A percentile compares a stretch with the other conserved stretches of the same genome.
Evolutionary conservation across 2,329 filamentous ascomycete genomes (phyloP).

Genomic region (Herpotrichia juniperi): DNA sequence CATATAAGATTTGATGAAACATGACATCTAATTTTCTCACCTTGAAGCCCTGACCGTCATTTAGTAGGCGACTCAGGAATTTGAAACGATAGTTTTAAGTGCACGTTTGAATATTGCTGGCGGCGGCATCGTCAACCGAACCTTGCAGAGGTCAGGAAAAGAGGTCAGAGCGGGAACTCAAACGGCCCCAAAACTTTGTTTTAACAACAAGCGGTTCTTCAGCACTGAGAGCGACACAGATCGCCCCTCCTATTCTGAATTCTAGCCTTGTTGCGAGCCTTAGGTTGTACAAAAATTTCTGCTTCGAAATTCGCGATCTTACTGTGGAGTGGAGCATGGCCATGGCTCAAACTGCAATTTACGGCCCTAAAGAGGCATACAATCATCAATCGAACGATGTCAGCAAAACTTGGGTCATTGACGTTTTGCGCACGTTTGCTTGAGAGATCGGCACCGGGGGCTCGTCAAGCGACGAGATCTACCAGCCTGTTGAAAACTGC

Average conservation of each 20-base stretch:
- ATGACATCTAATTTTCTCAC: conserved; percentile 5
- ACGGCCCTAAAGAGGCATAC: too few relatives aligned
- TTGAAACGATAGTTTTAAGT: conserved; percentile 32
- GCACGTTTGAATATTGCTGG: background rate
- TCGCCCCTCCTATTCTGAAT: too few relatives aligned
- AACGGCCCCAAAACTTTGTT: background rate
- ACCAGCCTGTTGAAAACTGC: conserved; percentile 7
- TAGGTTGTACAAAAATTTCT: background rate
- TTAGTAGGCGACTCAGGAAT: conserved; percentile 16
- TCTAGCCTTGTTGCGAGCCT: background rate
- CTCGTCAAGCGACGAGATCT: conserved; percentile 18
- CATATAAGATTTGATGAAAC: conserved; percentile 1
- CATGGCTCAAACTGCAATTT: background rate
- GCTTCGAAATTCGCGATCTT: background rate
- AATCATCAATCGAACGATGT: too few relatives aligned
- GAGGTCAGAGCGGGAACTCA: background rate
- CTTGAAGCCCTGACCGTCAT: conserved; percentile 6
- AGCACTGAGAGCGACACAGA: too few relatives aligned
- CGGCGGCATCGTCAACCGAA: background rate
- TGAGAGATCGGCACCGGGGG: conserved; percentile 15
- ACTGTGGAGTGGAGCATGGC: background rate
- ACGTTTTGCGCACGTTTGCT: background rate
- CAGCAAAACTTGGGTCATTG: background rate
- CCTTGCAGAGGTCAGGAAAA: too few relatives aligned
- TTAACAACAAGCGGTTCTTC: background rate